These are phyloP conservation scores for Pichia sp. DNA, from an alignment of 1,139 yeast genomes.

Conservation along the genomic window DNA sequence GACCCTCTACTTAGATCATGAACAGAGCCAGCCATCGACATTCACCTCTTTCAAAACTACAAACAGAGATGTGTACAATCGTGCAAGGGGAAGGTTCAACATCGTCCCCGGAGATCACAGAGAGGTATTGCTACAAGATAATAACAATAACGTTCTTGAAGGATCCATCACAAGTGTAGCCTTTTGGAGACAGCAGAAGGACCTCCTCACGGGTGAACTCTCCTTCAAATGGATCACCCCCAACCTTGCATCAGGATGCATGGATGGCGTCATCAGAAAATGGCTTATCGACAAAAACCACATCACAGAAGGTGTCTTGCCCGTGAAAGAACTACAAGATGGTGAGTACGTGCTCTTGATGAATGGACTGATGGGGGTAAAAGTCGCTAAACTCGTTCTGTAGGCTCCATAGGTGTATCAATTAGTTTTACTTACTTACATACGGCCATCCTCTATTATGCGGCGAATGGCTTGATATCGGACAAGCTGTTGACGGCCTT, in stretches of 20 bases:
- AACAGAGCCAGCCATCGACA: slow-evolving; percentile 56
- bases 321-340: slow-evolving; percentile 40
- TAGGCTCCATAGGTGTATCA: neutral
- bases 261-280: slow-evolving; percentile 80
- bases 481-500: slow-evolving; percentile 37
- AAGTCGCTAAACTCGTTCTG: slow-evolving; percentile 38
- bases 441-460: slow-evolving; percentile 10
- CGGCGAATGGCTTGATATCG: slow-evolving; percentile 30
- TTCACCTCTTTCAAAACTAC: slow-evolving; percentile 92
- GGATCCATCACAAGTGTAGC: slow-evolving; percentile 87
- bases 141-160: slow-evolving; percentile 63
- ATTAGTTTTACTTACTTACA: neutral
- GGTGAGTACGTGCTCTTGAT: slow-evolving; percentile 71
- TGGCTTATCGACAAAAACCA: slow-evolving; percentile 52
- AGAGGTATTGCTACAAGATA: slow-evolving; percentile 74
- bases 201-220: slow-evolving; percentile 27
- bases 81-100: slow-evolving; percentile 48
- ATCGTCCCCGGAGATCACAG: slow-evolving; percentile 32
- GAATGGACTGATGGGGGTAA: slow-evolving; percentile 82
- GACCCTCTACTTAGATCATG: slow-evolving; percentile 60
- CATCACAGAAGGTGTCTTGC: slow-evolving; percentile 52
- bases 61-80: slow-evolving; percentile 56
- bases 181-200: slow-evolving; percentile 38
- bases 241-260: slow-evolving; percentile 66
- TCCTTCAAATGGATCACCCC: slow-evolving; percentile 76